Evolutionary conservation across 441 rosid species (phyloP).

Genomic region (Breynia disticha): DNA sequence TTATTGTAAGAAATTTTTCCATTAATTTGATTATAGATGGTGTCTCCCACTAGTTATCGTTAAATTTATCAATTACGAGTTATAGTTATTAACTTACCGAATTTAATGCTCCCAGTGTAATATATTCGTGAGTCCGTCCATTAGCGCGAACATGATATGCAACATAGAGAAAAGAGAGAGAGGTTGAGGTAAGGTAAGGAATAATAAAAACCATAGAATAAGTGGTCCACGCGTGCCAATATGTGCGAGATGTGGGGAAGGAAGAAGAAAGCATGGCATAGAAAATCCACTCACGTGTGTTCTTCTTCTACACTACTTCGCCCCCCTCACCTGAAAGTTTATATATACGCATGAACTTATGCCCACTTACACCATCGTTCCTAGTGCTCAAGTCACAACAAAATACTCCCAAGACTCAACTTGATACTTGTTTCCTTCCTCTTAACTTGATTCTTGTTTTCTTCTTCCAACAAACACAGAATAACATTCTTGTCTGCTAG

Average conservation of each 20-base stretch:
- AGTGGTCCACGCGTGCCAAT: slow-evolving; percentile 55
- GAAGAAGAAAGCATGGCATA: slow-evolving; percentile 37
- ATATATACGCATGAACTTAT: slow-evolving; percentile 30
- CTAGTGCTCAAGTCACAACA: slow-evolving; percentile 17
- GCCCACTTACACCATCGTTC: slow-evolving; percentile 8
- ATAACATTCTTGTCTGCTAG: no score
- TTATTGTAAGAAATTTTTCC: no score
- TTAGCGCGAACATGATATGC: no score
- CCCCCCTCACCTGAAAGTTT: slow-evolving; percentile 14
- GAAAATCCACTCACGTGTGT: slow-evolving; percentile 45
- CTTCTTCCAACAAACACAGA: not conserved
- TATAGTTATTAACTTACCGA: no score
- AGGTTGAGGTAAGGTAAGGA: no score
- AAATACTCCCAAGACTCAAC: slow-evolving; percentile 3
- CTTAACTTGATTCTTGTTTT: slow-evolving; percentile 12
- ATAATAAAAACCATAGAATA: not conserved
- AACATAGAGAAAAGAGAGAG: no score
- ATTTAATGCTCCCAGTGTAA: no score
- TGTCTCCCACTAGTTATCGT: no score
- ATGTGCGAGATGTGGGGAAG: slow-evolving; percentile 23
- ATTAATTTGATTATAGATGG: no score
- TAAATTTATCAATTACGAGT: no score
- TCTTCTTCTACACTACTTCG: not conserved
- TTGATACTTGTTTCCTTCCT: slow-evolving; percentile 15
- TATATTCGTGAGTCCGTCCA: no score